Conservation (phyloP, 129 eudicot species). For the Mikania micrantha region DNA sequence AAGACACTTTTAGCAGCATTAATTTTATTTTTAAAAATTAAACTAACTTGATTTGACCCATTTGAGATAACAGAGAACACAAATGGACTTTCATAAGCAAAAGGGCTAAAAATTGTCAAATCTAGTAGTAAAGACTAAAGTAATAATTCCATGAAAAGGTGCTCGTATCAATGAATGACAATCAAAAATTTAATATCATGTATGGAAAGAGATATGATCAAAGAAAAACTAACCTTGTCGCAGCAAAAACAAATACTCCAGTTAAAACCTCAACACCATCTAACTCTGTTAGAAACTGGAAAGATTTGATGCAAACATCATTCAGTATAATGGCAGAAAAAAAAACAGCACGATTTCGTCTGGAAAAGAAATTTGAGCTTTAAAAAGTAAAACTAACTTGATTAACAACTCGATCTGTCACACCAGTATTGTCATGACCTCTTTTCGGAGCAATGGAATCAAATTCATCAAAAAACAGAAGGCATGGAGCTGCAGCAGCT, state of each 20-base stretch:
- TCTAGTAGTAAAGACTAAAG: not conserved
- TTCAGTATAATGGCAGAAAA: constrained; percentile 7
- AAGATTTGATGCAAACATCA: constrained; percentile 13
- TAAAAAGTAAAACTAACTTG: constrained; percentile 51
- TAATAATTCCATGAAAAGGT: not conserved
- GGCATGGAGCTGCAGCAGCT: constrained; percentile 95
- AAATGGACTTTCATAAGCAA: not conserved
- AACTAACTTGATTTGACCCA: not conserved
- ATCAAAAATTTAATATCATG: not conserved
- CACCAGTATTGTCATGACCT: constrained; percentile 98
- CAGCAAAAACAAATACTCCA: constrained; percentile 98
- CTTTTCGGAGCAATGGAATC: constrained; percentile 99
- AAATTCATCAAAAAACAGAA: constrained; percentile 95
- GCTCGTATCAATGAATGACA: not conserved
- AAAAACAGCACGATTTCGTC: not conserved
- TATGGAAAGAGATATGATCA: not conserved
- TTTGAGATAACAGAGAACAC: not conserved
- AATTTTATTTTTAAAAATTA: not conserved
- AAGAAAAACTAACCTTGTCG: constrained; percentile 61
- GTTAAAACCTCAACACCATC: constrained; percentile 97
- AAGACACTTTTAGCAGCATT: not conserved
- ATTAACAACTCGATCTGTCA: constrained; percentile 95
- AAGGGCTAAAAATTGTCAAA: not conserved
- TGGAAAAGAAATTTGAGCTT: not conserved
- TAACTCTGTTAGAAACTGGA: constrained; percentile 85